Conservation (phyloP, 306 rosid species). For the Gynostemma pentaphyllum region DNA sequence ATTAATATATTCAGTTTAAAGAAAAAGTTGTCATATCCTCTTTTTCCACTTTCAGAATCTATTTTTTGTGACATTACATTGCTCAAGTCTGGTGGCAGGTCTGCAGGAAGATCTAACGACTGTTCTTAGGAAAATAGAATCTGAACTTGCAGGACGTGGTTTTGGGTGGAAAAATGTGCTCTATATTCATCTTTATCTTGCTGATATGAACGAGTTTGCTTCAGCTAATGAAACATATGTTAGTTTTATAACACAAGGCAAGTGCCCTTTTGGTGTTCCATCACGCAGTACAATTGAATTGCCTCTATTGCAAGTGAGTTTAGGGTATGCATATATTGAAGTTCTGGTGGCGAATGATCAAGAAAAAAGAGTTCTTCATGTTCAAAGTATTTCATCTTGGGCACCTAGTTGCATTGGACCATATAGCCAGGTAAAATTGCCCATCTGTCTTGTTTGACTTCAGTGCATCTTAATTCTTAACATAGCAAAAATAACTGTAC, state of each 20-base stretch:
- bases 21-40: slow-evolving; percentile 3
- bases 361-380: slow-evolving; percentile 82
- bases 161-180: slow-evolving; percentile 78
- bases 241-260: slow-evolving; percentile 64
- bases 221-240: slow-evolving; percentile 74
- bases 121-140: slow-evolving; percentile 55
- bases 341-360: slow-evolving; percentile 63
- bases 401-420: slow-evolving; percentile 99
- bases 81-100: slow-evolving; percentile 30
- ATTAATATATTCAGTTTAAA: slow-evolving; percentile 3
- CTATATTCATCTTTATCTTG: slow-evolving; percentile 81
- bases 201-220: slow-evolving; percentile 68
- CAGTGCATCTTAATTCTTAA: background rate
- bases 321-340: slow-evolving; percentile 67
- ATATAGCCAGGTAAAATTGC: slow-evolving; percentile 69
- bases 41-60: background rate
- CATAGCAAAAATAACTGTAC: background rate
- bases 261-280: slow-evolving; percentile 85
- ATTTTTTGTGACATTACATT: background rate
- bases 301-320: slow-evolving; percentile 53
- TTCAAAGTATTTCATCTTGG: slow-evolving; percentile 90
- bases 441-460: background rate
- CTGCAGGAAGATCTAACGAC: slow-evolving; percentile 60
- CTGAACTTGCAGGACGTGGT: slow-evolving; percentile 39
- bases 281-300: slow-evolving; percentile 93